Base-by-base conservation (phyloP, 163 green algal species). In the Scenedesmus sp. region DNA sequence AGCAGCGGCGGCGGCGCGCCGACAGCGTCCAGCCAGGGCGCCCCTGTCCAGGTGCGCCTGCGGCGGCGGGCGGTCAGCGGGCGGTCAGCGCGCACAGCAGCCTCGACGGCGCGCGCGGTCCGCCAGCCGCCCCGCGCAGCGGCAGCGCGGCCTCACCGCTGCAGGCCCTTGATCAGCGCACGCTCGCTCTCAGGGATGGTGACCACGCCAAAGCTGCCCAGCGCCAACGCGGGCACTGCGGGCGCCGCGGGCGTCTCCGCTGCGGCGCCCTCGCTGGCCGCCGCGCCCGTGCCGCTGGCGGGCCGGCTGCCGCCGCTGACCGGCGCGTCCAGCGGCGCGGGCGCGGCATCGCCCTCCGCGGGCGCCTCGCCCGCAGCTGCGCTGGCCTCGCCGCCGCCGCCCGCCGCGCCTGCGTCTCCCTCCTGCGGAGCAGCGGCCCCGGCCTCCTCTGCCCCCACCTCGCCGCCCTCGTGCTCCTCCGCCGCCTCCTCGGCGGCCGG, bases 1-100 rank as follows among this genome's bases (percentile, higher is more conserved):
- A 83, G 31, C 39, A 39, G 67, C 56, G 76, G 70, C 11, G 86
- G 74, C 24, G 63, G 10, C 3, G 70, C 76, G 31, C 60, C 70
- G 15, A 91, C 78, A 39, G 65, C 73, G 34, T 91, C 88, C 47
- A 94, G 58, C 82, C 91, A 88, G 36, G 90, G 87, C 7, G 90
- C 81, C 2, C 90, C 90, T 0, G 81, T 88, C 89, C 85, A 92
- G 0, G 85, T 89, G 64, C 87, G 84, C 14, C 88, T 85, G 80
- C 34, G 66, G 29, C 13, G 4, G 57, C 57, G 28, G 57, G 17
- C 0, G 39, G 29, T 13, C 24, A 20, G 22, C 3, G 10, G 22
- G n/a, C 39, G 7, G 6, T 6, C 39, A 47, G 39, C n/a, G 39
- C 39, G 39, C 39, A 47, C 39, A 47, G 39, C 39, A 58, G 18